These are phyloP conservation scores for Hypoxylon crocopeplum DNA, from an alignment of 495 filamentous ascomycete species.

Conservation along the genomic window DNA sequence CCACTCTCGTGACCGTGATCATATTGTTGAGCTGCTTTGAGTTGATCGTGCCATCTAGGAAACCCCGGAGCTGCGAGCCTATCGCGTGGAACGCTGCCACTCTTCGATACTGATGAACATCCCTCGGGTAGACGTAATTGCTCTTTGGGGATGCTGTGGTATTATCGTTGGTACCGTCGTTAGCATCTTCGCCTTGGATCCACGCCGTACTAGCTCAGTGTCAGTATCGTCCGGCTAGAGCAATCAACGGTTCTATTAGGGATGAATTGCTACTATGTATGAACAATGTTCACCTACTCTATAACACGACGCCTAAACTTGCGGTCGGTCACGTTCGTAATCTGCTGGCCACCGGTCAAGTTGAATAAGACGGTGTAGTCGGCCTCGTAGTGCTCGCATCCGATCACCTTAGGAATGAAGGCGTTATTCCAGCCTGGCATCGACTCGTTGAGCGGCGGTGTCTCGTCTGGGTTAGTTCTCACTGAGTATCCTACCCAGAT, in stretches of 20 bases:
- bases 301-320: constrained; percentile 40
- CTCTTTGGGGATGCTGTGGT: constrained; percentile 42
- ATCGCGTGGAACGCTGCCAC: constrained; percentile 47
- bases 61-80: constrained; percentile 39
- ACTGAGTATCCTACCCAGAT: constrained; percentile 46
- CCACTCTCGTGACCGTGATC: constrained; percentile 43
- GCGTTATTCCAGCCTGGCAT: constrained; percentile 36
- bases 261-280: no score
- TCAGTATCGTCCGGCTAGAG: no score
- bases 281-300: constrained; percentile 26
- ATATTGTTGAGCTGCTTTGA: constrained; percentile 40
- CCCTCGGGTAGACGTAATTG: constrained; percentile 44
- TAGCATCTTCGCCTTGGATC: constrained; percentile 36
- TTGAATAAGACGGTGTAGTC: constrained; percentile 44
- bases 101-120: constrained; percentile 38
- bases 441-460: constrained; percentile 26
- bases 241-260: no score
- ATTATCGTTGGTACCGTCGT: constrained; percentile 48
- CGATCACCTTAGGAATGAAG: constrained; percentile 48
- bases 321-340: constrained; percentile 37
- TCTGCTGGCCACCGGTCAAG: constrained; percentile 39
- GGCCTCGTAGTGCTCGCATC: constrained; percentile 49
- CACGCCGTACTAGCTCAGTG: constrained; percentile 39
- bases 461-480: constrained; percentile 29
- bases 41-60: constrained; percentile 48